These are phyloP conservation scores for Dimargaris xerosporica DNA, from an alignment of 192 early-diverging fungal species.

Conservation along the genomic window DNA sequence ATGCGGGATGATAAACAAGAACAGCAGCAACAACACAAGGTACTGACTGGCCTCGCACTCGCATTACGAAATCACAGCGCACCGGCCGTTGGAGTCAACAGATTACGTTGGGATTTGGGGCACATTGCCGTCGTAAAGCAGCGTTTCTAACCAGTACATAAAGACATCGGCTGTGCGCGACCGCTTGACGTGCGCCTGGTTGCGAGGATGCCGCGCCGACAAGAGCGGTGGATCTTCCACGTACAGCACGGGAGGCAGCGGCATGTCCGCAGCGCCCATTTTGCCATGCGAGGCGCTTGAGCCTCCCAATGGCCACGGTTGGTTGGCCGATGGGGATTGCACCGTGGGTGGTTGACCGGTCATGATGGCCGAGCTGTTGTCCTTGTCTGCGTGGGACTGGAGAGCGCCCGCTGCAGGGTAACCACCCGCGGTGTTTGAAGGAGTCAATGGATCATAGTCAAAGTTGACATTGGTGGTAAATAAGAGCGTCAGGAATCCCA, in stretches of 20 bases:
- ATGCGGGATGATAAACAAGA: no score
- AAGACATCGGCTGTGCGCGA: constrained; percentile 27
- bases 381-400: background rate
- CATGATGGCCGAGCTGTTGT: background rate
- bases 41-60: no score
- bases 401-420: no score
- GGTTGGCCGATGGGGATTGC: constrained; percentile 3
- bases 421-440: no score
- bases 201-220: background rate
- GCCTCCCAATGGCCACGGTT: no score
- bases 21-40: no score
- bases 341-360: background rate
- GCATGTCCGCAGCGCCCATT: no score
- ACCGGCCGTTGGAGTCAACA: no score
- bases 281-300: no score
- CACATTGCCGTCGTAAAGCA: constrained; percentile 29
- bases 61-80: no score
- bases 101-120: constrained; percentile 25
- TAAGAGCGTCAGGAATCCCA: constrained; percentile 6
- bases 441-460: background rate
- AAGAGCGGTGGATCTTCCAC: no score
- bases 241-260: no score
- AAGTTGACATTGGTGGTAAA: constrained; percentile 2
- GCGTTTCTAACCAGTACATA: constrained; percentile 38
- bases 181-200: constrained; percentile 13